Conservation (phyloP, 331 rosid species). For the Pyracantha coccinea region DNA sequence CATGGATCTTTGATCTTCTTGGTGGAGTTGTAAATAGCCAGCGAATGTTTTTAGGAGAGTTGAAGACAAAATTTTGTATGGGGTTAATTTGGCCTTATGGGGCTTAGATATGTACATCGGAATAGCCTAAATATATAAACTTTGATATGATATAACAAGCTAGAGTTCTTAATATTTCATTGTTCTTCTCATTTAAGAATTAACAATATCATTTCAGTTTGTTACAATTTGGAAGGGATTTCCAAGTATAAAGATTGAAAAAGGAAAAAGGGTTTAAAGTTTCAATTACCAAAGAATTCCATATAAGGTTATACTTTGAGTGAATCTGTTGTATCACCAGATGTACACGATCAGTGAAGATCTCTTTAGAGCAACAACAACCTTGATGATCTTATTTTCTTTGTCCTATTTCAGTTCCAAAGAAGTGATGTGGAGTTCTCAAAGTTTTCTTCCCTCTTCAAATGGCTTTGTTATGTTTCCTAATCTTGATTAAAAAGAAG, state of each 20-base stretch:
- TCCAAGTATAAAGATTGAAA: not conserved
- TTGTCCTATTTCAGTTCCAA: not conserved
- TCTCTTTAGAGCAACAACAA: not conserved
- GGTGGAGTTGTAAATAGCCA: slow-evolving; percentile 53
- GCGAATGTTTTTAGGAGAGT: slow-evolving; percentile 25
- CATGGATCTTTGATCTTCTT: not conserved
- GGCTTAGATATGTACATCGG: slow-evolving; percentile 29
- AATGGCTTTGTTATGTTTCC: not conserved
- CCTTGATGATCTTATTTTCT: not conserved
- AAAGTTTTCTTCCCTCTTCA: not conserved
- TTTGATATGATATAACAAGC: not conserved
- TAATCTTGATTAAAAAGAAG: not conserved
- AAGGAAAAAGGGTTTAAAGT: not conserved
- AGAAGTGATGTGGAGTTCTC: not conserved
- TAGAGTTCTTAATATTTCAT: not conserved
- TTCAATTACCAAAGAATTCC: not conserved
- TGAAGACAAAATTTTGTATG: slow-evolving; percentile 42
- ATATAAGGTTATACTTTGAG: not conserved
- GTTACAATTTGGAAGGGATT: not conserved
- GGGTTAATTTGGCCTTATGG: slow-evolving; percentile 8
- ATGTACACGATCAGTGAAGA: not conserved
- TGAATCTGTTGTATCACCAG: not conserved
- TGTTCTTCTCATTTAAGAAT: not conserved
- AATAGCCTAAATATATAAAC: slow-evolving; percentile 22
- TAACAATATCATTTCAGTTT: no score